Conservation (phyloP, 768 basidiomycete species). For the Hericium rajendrae region DNA sequence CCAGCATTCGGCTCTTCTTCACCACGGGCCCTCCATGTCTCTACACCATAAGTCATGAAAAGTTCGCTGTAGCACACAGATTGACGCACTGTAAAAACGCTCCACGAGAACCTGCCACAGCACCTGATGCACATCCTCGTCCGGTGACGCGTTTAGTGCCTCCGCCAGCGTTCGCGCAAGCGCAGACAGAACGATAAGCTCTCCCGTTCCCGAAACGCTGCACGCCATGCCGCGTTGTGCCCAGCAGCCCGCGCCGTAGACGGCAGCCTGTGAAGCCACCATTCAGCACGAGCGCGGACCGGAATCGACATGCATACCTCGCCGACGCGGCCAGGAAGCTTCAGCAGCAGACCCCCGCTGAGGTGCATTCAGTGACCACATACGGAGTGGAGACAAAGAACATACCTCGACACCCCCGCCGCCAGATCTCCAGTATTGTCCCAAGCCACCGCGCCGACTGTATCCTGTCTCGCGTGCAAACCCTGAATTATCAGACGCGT, state of each 20-base stretch:
- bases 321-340: constrained; percentile 63
- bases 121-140: constrained; percentile 47
- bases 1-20: constrained; percentile 47
- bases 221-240: constrained; percentile 52
- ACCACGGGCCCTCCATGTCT: constrained; percentile 27
- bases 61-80: neutral
- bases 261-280: constrained; percentile 40
- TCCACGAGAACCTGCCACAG: constrained; percentile 36
- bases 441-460: constrained; percentile 70
- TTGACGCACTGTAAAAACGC: constrained; percentile 42
- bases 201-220: constrained; percentile 65
- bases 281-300: neutral
- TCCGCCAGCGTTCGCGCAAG: constrained; percentile 51
- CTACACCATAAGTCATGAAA: constrained; percentile 16
- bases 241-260: constrained; percentile 74
- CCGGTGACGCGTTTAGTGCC: constrained; percentile 22
- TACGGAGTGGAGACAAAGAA: neutral
- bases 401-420: constrained; percentile 69
- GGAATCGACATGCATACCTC: constrained; percentile 36
- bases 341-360: constrained; percentile 76
- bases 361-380: neutral
- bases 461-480: constrained; percentile 45
- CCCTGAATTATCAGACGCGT: neutral
- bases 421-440: constrained; percentile 36
- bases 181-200: constrained; percentile 50